Percentiles rank a stretch among this genome's conserved stretches.
Conservation (phyloP, 768 basidiomycete genomes). For the Pleurotus giganteus region DNA sequence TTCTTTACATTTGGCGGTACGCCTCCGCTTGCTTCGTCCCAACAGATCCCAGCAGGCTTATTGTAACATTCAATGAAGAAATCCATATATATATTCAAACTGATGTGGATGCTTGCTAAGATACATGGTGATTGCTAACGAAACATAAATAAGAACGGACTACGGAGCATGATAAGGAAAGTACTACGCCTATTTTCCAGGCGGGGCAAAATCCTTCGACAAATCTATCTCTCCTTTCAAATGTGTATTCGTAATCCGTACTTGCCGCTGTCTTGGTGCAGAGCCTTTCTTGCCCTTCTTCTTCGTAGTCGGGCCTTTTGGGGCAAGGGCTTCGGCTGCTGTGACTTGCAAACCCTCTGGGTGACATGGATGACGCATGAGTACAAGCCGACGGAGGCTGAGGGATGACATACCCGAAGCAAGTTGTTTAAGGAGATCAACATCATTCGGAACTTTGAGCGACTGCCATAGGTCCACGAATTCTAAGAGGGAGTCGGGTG, state of each 20-base stretch:
- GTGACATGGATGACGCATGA: background rate
- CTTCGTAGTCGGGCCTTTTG: slow-evolving; percentile 51
- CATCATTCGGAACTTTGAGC: slow-evolving; percentile 81
- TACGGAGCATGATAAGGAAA: background rate
- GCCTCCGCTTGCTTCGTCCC: too few species aligned
- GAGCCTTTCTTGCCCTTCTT: slow-evolving; percentile 86
- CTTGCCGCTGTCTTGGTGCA: slow-evolving; percentile 69
- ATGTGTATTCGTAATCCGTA: slow-evolving; percentile 87
- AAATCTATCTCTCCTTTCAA: slow-evolving; percentile 85
- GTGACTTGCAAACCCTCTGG: slow-evolving; percentile 82
- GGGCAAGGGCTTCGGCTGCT: slow-evolving; percentile 55
- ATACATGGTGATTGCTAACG: background rate
- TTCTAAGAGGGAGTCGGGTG: slow-evolving; percentile 44
- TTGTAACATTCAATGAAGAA: too few species aligned
- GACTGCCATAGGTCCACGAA: slow-evolving; percentile 87
- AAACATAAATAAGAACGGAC: background rate
- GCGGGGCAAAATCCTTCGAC: slow-evolving; percentile 61
- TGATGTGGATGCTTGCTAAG: background rate
- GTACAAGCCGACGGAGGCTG: slow-evolving; percentile 6
- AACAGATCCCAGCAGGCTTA: too few species aligned
- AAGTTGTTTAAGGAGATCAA: slow-evolving; percentile 76
- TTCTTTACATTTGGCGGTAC: too few species aligned
- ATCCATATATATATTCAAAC: too few species aligned
- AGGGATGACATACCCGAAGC: slow-evolving; percentile 52
- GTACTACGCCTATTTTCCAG: slow-evolving; percentile 26